Evolutionary conservation across 2,329 filamentous ascomycete genomes (phyloP), one percentile per base, ranked within the genome.

Genomic region (Dactylonectria macrodidyma): DNA sequence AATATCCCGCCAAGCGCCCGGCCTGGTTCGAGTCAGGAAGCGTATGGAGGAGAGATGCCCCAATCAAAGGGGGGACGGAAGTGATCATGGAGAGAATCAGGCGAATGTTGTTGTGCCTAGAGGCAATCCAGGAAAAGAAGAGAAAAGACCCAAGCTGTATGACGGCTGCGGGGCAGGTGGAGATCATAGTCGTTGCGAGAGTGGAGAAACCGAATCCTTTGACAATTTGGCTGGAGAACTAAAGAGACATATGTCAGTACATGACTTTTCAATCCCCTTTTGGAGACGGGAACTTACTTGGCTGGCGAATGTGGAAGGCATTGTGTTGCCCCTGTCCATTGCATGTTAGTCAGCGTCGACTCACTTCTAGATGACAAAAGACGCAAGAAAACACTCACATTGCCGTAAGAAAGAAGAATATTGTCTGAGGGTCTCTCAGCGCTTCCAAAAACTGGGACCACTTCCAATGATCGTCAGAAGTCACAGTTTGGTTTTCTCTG

Each of bases 391-490:
- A 19, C 7, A 12, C 62, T 59, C 47, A 59, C 62, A 64, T 36
- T 3, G 62, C 62, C 2, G 62, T 64, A 36, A 54, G 34, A n/a
- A 64, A 64, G 33, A 64, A 64, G 26, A 64, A 54, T 2, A 9
- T 34, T 5, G 62, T 64, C 26, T 64, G 62, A n/a, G 62, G 62
- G 33, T 64, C 62, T 47, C 30, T 24, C 10, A 66, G 36, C 7
- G 67, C 63, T 59, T 66, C 63, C 59, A 55, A 66, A 16, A 69
- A 69, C 50, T 66, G 67, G 26, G 36, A 12, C 67, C 67, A 69
- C 38, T 61, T 69, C 63, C 67, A 69, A 16, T 34, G 50, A 24
- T 66, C 60, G 50, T 69, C 59, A 4, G 59, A 46, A 9, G 67
- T 66, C 14, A 69, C 67, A 10, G 62, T 66, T 19, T 61, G 62